Evolutionary conservation across 1,284 basidiomycete species (phyloP), one percentile per base, ranked within the genome.

Genomic region (Sanghuangporus sanghuang): DNA sequence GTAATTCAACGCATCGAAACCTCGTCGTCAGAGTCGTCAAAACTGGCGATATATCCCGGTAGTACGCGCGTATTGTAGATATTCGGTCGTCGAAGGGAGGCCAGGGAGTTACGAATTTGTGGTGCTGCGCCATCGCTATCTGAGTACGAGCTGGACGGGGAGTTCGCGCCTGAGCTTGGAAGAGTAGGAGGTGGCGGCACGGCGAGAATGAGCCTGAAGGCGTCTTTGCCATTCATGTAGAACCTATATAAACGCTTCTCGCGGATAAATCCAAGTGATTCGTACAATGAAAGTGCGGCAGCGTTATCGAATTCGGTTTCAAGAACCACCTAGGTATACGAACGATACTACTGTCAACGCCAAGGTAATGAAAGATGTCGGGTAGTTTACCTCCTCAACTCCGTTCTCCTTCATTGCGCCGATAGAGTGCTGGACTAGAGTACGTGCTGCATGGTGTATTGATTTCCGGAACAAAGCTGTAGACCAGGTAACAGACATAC

Each of bases 251-350:
- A 81, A 1, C 96, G 85, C 74, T 99, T 99, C 79, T 98, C 96
- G 54, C 93, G 85, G 32, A 98, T 89, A 76, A 99, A 99, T 0
- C 97, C 96, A 27, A 98, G 82, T 1, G 89, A 87, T 68, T 92
- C 91, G 76, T 99, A 99, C 12, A 99, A 80, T 2, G 89, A 86
- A 11, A 99, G 81, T 0, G 95, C 94, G 3, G 93, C 85, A 14
- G 77, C 74, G 75, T 99, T 99, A 78, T 99, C 96, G 71, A 84
- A 93, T 77, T 99, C 97, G 1, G 97, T 99, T 78, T 99, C 97
- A 58, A 99, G 86, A 1, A 96, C 89, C 67, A 98, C 86, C 94
- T 96, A 68, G 21, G 50, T 12, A 23, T 36, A 18, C 16, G 16
- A 18, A 14, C 7, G 44, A 12, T 21, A 9, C n/a, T 35, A 36